Percentiles rank a stretch among this genome's conserved stretches.
phyloP scores from a whole-genome alignment of 768 basidiomycete species.

The Amanita muscaria region DNA sequence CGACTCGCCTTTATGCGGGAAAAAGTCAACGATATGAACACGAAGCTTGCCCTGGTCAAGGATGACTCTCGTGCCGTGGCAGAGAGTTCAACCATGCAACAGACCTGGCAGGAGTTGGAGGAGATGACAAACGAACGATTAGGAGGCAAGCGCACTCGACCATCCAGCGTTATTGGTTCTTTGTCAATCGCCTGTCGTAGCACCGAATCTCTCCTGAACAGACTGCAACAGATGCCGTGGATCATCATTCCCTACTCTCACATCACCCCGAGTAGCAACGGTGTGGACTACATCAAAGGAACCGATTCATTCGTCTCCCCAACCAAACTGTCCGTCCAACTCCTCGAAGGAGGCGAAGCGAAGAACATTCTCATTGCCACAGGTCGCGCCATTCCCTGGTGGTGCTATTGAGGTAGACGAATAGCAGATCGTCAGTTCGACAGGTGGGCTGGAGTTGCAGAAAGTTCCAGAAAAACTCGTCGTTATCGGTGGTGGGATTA shows the following conservation, averaged over 20 bases:
- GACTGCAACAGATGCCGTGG: too few relatives aligned
- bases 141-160: slow-evolving; percentile 51
- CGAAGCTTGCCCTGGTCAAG: slow-evolving; percentile 31
- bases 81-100: slow-evolving; percentile 60
- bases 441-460: slow-evolving; percentile 82
- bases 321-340: slow-evolving; percentile 62
- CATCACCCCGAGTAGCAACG: too few relatives aligned
- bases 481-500: slow-evolving; percentile 96
- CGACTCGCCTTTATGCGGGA: slow-evolving; percentile 57
- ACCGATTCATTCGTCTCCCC: slow-evolving; percentile 79
- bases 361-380: slow-evolving; percentile 97
- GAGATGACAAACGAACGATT: slow-evolving; percentile 74
- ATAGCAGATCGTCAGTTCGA: slow-evolving; percentile 91
- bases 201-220: slow-evolving; percentile 37
- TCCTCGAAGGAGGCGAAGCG: slow-evolving; percentile 79
- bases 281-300: slow-evolving; percentile 98
- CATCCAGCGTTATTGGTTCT: slow-evolving; percentile 56
- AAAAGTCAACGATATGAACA: slow-evolving; percentile 38
- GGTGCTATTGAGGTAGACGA: slow-evolving; percentile 93
- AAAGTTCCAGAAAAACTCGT: slow-evolving; percentile 94
- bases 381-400: slow-evolving; percentile 92
- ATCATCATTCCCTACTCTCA: too few relatives aligned
- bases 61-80: slow-evolving; percentile 52
- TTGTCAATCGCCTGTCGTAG: slow-evolving; percentile 49
- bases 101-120: slow-evolving; percentile 74